Conservation (phyloP, 192 early-diverging fungal genomes). For the Backusella macrospora region DNA sequence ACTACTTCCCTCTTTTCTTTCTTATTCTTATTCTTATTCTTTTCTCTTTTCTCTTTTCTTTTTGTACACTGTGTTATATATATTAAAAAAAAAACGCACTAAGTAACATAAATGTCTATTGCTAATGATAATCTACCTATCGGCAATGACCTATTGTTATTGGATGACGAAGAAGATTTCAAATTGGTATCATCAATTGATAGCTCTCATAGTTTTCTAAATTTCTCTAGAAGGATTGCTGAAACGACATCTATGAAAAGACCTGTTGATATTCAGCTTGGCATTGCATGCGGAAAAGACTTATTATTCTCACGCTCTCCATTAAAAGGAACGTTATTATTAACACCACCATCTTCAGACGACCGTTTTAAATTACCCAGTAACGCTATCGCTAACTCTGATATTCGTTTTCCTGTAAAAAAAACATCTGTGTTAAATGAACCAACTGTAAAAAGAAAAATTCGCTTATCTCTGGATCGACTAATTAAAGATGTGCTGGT, state of each 20-base stretch:
- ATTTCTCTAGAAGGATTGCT: slow-evolving; percentile 16
- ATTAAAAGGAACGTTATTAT: background rate
- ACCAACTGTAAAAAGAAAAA: background rate
- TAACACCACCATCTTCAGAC: background rate
- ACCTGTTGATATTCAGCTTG: slow-evolving; percentile 28
- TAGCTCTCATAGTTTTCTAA: slow-evolving; percentile 14
- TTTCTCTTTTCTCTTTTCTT: background rate
- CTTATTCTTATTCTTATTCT: background rate
- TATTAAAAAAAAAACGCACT: background rate
- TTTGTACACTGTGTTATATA: background rate
- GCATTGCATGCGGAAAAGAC: slow-evolving; percentile 16
- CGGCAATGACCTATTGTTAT: background rate
- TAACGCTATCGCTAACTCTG: background rate
- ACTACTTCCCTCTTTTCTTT: background rate
- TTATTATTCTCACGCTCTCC: background rate
- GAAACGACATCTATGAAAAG: slow-evolving; percentile 8
- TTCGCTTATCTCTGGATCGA: background rate
- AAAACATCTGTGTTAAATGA: background rate
- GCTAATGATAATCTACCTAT: background rate
- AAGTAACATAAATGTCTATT: background rate
- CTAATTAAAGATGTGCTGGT: slow-evolving; percentile 9
- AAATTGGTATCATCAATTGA: background rate
- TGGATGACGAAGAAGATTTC: background rate
- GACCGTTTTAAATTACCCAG: background rate
- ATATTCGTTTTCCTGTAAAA: background rate